phyloP scores from a whole-genome alignment of 352 stramenopile genomes.

The Pythium apleroticum region DNA sequence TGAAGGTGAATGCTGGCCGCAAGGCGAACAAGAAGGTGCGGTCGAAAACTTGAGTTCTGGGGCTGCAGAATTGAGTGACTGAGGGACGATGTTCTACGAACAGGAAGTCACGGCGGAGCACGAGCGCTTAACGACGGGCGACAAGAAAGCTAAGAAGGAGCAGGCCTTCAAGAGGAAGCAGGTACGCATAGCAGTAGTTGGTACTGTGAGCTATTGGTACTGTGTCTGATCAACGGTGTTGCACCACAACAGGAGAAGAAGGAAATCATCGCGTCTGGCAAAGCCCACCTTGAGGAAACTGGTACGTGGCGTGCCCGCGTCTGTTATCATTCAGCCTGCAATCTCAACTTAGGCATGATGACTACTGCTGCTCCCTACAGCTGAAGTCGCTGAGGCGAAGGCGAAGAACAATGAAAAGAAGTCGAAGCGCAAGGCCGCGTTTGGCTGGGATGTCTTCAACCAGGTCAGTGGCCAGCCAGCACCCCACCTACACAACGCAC shows the following conservation, averaged over 20 bases:
- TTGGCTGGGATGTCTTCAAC: constrained; percentile 87
- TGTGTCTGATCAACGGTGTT: background rate
- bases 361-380: constrained; percentile 28
- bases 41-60: background rate
- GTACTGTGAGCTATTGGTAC: background rate
- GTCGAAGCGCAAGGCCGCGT: constrained; percentile 76
- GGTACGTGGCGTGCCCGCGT: constrained; percentile 29
- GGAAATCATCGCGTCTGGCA: constrained; percentile 35
- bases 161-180: constrained; percentile 54
- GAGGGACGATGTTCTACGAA: background rate
- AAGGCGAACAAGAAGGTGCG: constrained; percentile 80
- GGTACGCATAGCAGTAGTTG: constrained; percentile 27
- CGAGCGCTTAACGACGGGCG: constrained; percentile 61
- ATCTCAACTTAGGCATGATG: too few relatives aligned
- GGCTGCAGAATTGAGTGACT: background rate
- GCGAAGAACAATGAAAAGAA: constrained; percentile 72
- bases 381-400: constrained; percentile 53
- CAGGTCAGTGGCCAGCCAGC: constrained; percentile 25
- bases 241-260: constrained; percentile 53
- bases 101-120: constrained; percentile 74
- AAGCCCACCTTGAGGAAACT: constrained; percentile 65
- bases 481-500: background rate
- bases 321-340: too few relatives aligned
- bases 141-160: constrained; percentile 66
- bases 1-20: constrained; percentile 81